These are phyloP conservation scores for Gossypium stocksii DNA, from an alignment of 345 rosid species.

Conservation along the genomic window DNA sequence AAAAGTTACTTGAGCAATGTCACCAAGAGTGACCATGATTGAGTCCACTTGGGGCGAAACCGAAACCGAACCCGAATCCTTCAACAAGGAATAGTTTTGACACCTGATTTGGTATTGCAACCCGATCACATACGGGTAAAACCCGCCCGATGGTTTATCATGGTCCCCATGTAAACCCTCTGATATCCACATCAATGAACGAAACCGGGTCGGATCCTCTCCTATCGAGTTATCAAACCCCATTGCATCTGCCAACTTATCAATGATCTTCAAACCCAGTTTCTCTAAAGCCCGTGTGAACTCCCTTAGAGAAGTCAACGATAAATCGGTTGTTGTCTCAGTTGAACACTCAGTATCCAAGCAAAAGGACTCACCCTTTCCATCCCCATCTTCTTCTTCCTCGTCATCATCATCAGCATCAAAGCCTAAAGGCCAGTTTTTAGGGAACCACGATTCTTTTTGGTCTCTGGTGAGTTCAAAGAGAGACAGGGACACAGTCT, in stretches of 20 bases:
- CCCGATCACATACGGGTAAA: conserved; percentile 65
- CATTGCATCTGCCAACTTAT: conserved; percentile 31
- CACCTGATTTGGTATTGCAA: conserved; percentile 59
- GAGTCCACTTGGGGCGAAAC: conserved; percentile 56
- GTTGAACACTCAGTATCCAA: conserved; percentile 35
- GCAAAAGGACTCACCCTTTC: conserved; percentile 47
- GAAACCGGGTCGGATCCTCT: conserved; percentile 44
- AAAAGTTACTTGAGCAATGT: conserved; percentile 60
- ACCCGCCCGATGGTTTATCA: conserved; percentile 44
- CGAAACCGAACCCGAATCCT: conserved; percentile 58
- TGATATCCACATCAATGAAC: conserved; percentile 52
- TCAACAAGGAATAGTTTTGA: conserved; percentile 35
- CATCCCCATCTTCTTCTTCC: conserved; percentile 31
- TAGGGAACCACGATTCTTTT: conserved; percentile 48
- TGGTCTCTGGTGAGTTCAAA: conserved; percentile 38
- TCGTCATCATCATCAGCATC: conserved; percentile 34
- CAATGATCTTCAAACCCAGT: conserved; percentile 49
- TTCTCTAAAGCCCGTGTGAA: conserved; percentile 46
- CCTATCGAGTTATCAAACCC: conserved; percentile 54
- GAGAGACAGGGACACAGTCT: conserved; percentile 48
- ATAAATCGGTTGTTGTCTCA: conserved; percentile 37
- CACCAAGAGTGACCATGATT: conserved; percentile 63
- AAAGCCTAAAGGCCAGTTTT: conserved; percentile 73
- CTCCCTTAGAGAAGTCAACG: conserved; percentile 37
- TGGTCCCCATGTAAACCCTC: conserved; percentile 22